phyloP scores from a whole-genome alignment of 345 rosid species.

The Syzygium grande region DNA sequence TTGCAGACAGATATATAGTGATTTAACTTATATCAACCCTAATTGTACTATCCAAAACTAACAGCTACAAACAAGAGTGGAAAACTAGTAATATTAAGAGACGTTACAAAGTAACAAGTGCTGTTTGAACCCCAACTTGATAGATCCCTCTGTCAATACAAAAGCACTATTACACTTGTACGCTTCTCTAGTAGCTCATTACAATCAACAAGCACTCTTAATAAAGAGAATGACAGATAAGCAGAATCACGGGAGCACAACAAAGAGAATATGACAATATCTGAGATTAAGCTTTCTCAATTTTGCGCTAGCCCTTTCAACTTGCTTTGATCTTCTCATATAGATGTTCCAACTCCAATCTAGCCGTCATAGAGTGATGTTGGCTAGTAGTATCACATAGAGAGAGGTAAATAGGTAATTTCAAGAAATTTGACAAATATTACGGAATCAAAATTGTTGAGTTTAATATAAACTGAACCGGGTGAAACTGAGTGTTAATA shows the following conservation, averaged over 20 bases:
- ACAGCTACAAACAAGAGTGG: too few species aligned
- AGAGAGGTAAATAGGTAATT: too few species aligned
- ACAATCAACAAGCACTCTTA: background rate
- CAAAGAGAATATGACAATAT: background rate
- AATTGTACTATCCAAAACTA: too few species aligned
- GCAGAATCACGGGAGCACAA: background rate
- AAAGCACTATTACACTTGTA: background rate
- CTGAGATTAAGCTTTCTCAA: background rate
- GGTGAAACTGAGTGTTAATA: too few species aligned
- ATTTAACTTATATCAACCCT: too few species aligned
- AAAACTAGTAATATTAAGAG: background rate
- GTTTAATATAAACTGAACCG: too few species aligned
- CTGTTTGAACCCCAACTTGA: background rate
- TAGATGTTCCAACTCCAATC: background rate
- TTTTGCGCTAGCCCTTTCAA: background rate
- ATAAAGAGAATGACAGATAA: background rate
- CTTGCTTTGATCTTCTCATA: background rate
- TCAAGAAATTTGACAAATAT: too few species aligned
- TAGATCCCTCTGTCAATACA: background rate
- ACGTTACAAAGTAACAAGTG: background rate
- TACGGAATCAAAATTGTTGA: too few species aligned
- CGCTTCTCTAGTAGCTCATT: background rate
- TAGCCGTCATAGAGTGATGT: background rate
- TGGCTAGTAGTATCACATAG: too few species aligned
- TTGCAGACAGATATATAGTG: too few species aligned